A percentile compares a stretch with the other conserved stretches of the same genome.
These are phyloP conservation scores for Zygosaccharomyces siamensis DNA, from an alignment of 805 yeast genomes.

Conservation along the genomic window DNA sequence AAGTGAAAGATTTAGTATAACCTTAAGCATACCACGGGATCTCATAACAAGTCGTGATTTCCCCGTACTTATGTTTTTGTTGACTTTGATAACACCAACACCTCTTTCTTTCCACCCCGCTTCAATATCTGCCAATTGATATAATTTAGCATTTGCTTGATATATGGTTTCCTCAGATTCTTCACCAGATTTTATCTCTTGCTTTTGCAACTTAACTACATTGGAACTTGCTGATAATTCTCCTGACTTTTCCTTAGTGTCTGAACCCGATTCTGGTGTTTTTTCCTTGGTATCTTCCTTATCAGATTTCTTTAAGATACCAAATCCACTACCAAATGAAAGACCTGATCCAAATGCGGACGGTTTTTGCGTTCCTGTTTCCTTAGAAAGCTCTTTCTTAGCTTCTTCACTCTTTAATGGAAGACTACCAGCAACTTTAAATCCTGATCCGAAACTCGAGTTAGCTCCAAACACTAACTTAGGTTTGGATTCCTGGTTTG, in stretches of 20 bases:
- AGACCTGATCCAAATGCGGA: conserved; percentile 44
- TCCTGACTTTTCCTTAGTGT: conserved; percentile 22
- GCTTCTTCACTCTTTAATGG: conserved; percentile 21
- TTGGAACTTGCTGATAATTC: conserved; percentile 41
- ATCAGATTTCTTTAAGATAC: conserved; percentile 23
- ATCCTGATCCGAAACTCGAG: conserved; percentile 44
- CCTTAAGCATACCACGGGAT: conserved; percentile 77
- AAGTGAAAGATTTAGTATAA: conserved; percentile 72
- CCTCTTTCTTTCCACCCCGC: conserved; percentile 97
- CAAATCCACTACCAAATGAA: conserved; percentile 38
- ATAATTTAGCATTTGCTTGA: conserved; percentile 71
- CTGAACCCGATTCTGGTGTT: conserved; percentile 10
- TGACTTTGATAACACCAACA: conserved; percentile 79
- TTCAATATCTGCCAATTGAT: conserved; percentile 59
- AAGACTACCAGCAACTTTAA: conserved; percentile 32
- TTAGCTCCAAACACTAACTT: conserved; percentile 54
- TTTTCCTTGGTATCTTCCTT: conserved; percentile 13
- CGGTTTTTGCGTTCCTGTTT: conserved; percentile 15
- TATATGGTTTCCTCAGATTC: conserved; percentile 72
- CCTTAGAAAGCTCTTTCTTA: conserved; percentile 3
- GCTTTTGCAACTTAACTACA: conserved; percentile 57
- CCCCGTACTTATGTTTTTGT: conserved; percentile 38
- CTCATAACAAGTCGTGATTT: conserved; percentile 82
- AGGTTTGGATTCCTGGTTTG: conserved; percentile 28
- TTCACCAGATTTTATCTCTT: conserved; percentile 77